A percentile compares a stretch with the other conserved stretches of the same genome.
These are phyloP conservation scores for Biscutella laevigata DNA, from an alignment of 441 rosid genomes.

Conservation along the genomic window DNA sequence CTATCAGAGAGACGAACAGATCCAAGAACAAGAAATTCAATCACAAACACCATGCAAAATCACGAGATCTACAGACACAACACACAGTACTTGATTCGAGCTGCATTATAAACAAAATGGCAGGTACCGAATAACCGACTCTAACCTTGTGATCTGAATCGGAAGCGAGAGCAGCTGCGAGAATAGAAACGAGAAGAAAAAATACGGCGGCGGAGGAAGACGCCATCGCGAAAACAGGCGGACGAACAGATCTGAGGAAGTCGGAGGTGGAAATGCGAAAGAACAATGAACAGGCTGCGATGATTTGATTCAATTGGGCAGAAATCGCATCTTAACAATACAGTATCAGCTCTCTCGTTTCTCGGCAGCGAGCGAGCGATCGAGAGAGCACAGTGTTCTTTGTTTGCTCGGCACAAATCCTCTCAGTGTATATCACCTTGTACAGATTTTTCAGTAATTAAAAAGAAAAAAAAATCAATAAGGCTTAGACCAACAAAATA, in stretches of 20 bases:
- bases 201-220: constrained; percentile 28
- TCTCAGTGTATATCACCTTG: constrained; percentile 11
- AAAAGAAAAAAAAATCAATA: too few species aligned
- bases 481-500: too few species aligned
- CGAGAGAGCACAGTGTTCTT: constrained; percentile 16
- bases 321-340: background rate
- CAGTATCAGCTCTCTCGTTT: constrained; percentile 19
- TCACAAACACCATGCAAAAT: constrained; percentile 21
- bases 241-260: constrained; percentile 27
- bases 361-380: constrained; percentile 22
- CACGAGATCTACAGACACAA: constrained; percentile 19
- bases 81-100: constrained; percentile 6
- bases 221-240: constrained; percentile 43
- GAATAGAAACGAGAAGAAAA: constrained; percentile 30
- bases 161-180: constrained; percentile 47
- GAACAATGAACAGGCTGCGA: background rate
- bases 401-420: background rate
- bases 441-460: too few species aligned
- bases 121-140: constrained; percentile 4
- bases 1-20: constrained; percentile 7
- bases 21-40: background rate
- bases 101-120: constrained; percentile 14
- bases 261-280: constrained; percentile 12
- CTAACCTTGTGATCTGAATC: constrained; percentile 95
- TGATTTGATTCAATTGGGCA: constrained; percentile 3